Evolutionary conservation across 441 rosid species (phyloP).

Genomic region (Gossypium davidsonii): DNA sequence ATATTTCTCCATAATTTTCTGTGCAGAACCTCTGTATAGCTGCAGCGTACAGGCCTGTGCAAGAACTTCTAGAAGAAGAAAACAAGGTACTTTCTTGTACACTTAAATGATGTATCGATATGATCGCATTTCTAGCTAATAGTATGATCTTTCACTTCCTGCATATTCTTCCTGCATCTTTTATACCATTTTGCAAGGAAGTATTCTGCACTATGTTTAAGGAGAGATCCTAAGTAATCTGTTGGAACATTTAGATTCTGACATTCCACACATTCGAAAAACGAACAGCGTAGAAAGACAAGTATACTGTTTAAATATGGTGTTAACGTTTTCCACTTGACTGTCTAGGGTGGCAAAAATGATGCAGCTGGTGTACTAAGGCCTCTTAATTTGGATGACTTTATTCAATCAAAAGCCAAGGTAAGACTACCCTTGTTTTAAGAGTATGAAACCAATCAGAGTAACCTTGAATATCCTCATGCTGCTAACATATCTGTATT

Average conservation of each 20-base stretch:
- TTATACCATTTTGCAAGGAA: neutral
- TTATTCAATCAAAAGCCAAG: slow-evolving; percentile 70
- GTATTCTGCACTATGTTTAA: neutral
- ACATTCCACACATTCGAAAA: neutral
- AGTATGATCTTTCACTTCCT: neutral
- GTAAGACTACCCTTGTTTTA: slow-evolving; percentile 22
- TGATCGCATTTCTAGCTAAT: neutral
- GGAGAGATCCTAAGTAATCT: neutral
- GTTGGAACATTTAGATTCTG: neutral
- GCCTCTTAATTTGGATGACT: slow-evolving; percentile 66
- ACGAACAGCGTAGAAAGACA: neutral
- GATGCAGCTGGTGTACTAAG: slow-evolving; percentile 39
- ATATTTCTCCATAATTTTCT: slow-evolving; percentile 13
- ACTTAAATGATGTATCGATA: neutral
- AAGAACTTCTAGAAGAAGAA: slow-evolving; percentile 82
- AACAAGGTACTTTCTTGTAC: slow-evolving; percentile 37
- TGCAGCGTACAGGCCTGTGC: slow-evolving; percentile 89
- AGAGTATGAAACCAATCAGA: neutral
- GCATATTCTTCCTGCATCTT: neutral
- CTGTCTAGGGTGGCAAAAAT: slow-evolving; percentile 33
- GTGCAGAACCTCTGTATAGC: slow-evolving; percentile 88
- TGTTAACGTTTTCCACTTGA: neutral
- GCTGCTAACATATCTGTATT: neutral
- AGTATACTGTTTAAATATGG: neutral
- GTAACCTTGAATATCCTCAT: neutral